These are phyloP conservation scores for Coniochaeta prunicola DNA, from an alignment of 2,329 filamentous ascomycete species.

Conservation along the genomic window DNA sequence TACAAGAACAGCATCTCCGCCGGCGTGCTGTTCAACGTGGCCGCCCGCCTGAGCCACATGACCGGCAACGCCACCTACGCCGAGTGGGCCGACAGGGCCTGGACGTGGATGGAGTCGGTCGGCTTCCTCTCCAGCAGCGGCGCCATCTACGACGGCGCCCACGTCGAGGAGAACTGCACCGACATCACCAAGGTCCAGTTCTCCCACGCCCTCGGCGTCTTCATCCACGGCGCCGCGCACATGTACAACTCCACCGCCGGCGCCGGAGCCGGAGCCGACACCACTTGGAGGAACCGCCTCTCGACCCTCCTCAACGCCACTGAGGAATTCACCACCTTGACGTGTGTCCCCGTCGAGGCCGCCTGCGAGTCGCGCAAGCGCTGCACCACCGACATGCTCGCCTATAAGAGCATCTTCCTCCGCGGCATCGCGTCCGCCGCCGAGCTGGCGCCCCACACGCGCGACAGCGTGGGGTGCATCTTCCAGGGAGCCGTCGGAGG, in stretches of 20 bases:
- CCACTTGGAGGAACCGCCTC: constrained; percentile 36
- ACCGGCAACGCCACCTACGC: constrained; percentile 50
- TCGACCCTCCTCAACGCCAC: constrained; percentile 36
- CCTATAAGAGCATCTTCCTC: constrained; percentile 50
- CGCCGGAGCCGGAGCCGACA: too few species aligned
- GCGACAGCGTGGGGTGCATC: constrained; percentile 33
- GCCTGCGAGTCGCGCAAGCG: constrained; percentile 42
- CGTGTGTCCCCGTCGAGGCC: constrained; percentile 39
- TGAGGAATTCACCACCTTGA: constrained; percentile 36
- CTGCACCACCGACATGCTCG: constrained; percentile 52
- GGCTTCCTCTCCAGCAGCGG: constrained; percentile 53
- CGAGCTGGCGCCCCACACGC: constrained; percentile 41
- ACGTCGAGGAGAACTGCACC: constrained; percentile 43
- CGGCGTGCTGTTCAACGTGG: constrained; percentile 41
- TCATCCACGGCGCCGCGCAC: constrained; percentile 46
- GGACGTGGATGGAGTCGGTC: constrained; percentile 45
- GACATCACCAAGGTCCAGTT: constrained; percentile 45
- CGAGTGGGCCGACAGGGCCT: constrained; percentile 47
- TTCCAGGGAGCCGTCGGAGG: constrained; percentile 39
- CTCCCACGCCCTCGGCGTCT: constrained; percentile 47
- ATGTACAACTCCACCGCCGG: constrained; percentile 43
- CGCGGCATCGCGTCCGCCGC: constrained; percentile 43
- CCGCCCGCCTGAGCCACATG: constrained; percentile 54
- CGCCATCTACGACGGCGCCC: constrained; percentile 53
- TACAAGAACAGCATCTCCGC: constrained; percentile 52